Base-by-base conservation (phyloP, 176 grass and related monocot species). In the Triticum urartu region DNA sequence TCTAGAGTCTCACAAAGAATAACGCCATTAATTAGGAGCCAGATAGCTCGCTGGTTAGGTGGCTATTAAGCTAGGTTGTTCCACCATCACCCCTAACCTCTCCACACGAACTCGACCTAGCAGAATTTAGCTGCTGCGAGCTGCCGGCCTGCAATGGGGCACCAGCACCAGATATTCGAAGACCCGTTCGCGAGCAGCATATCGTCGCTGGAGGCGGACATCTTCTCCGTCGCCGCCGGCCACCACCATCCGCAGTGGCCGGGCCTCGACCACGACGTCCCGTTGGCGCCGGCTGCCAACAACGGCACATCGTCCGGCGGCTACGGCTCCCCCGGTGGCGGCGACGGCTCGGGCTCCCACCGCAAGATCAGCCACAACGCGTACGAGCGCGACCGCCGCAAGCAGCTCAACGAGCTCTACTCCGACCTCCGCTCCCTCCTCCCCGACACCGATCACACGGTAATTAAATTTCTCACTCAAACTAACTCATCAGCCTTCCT, bases 371-470 rank as follows among this genome's bases (percentile, higher is more conserved):
- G 30, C 90, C 95, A 98, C 71, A 98, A 98, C 88, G 95, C 95
- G 7, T 98, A 98, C 64, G 95, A 95, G 81, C 91, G 95, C 52
- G 91, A 94, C 84, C 91, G 91, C 52, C 81, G 95, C 77, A 98
- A 95, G 88, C 92, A 98, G 88, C 93, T 98, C 74, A 98, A 98
- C 68, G 85, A 30, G 56, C 81, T 95, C 73, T 98, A 95, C 87
- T 92, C 86, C 26, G 93, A 93, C 6, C 96, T 98, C 70, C 90
- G 90, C 22, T 61, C 71, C 14, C 86, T 98, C 45, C 89, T 98
- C 30, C 95, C 96, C 5, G 93, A 94, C 38, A 63, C 89, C 6
- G 91, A 94, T 47, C 88, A 89, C 86, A 90, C 60, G 64, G 95
- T 67, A 17, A 15, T 21, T 18, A 77, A 80, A 21, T 6, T 24